phyloP scores from a whole-genome alignment of 495 filamentous ascomycete genomes.

The Acidomyces sp. region DNA sequence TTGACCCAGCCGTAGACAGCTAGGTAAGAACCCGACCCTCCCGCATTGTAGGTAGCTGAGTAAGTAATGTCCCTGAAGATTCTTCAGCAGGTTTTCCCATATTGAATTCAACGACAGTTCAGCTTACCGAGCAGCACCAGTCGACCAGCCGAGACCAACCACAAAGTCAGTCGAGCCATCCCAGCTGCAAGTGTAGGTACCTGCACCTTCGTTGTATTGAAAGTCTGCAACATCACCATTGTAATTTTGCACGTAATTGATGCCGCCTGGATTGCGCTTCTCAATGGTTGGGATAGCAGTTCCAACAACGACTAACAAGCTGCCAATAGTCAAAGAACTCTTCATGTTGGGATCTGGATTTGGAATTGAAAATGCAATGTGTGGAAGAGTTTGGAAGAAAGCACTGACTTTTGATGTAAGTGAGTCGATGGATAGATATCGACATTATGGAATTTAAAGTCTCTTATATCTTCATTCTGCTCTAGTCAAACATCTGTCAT shows the following conservation, averaged over 20 bases:
- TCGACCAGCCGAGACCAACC: conserved; percentile 7
- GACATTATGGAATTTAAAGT: no score
- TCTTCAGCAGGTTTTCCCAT: background rate
- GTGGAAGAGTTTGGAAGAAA: no score
- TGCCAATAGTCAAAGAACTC: no score
- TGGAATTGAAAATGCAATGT: no score
- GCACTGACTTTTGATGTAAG: no score
- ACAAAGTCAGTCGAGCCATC: conserved; percentile 14
- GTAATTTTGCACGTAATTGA: conserved; percentile 16
- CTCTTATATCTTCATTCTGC: no score
- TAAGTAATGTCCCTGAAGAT: conserved; percentile 28
- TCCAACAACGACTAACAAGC: no score
- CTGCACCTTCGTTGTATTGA: conserved; percentile 11
- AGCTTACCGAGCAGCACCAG: conserved; percentile 2
- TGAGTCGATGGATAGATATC: no score
- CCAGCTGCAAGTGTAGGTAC: conserved; percentile 11
- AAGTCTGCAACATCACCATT: conserved; percentile 10
- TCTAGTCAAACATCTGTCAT: no score
- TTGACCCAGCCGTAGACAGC: conserved; percentile 48
- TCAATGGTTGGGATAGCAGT: no score
- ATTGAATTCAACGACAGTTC: background rate
- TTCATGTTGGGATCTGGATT: no score
- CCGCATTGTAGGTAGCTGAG: conserved; percentile 38
- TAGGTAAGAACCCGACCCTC: conserved; percentile 38
- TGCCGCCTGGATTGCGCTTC: conserved; percentile 1